Evolutionary conservation across 2,329 filamentous ascomycete species (phyloP).

Genomic region (Alternaria triticimaculans): DNA sequence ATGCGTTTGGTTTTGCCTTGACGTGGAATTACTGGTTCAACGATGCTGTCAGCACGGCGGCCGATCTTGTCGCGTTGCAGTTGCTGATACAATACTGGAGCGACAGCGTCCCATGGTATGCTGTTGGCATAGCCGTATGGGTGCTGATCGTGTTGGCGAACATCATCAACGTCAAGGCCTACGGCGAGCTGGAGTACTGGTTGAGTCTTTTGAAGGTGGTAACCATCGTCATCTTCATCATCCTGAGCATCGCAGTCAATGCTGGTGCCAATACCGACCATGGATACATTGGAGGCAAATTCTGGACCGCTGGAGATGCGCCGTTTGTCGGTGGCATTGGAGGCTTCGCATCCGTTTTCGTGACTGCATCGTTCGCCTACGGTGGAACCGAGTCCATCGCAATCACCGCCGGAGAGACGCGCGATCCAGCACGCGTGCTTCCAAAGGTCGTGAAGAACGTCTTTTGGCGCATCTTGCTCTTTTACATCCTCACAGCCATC

Average conservation of each 20-base stretch:
- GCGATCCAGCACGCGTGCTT: conserved; percentile 80
- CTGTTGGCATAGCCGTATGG: conserved; percentile 40
- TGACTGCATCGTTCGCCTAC: conserved; percentile 76
- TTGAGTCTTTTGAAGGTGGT: conserved; percentile 43
- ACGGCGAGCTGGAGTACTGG: conserved; percentile 49
- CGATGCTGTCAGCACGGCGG: conserved; percentile 41
- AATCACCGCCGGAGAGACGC: conserved; percentile 77
- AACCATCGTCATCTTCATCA: conserved; percentile 45
- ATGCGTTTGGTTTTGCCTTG: conserved; percentile 63
- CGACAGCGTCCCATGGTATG: conserved; percentile 41
- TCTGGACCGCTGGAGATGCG: conserved; percentile 71
- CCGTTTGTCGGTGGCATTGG: conserved; percentile 38
- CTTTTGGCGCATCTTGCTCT: conserved; percentile 63
- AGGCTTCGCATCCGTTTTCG: conserved; percentile 73
- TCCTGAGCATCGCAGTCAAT: conserved; percentile 40
- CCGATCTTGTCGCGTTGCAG: conserved; percentile 45
- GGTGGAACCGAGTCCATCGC: conserved; percentile 78
- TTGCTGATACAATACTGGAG: conserved; percentile 48
- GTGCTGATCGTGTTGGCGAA: conserved; percentile 44
- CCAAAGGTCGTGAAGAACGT: conserved; percentile 91
- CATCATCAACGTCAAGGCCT: conserved; percentile 46
- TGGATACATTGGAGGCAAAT: conserved; percentile 62
- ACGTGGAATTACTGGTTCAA: conserved; percentile 45
- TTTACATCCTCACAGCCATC: conserved; percentile 52
- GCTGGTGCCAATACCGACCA: conserved; percentile 32